Evolutionary conservation across 78 protist species (phyloP), one percentile per base, ranked within the genome.

Genomic region (Dictyostelium brefeldianum): DNA sequence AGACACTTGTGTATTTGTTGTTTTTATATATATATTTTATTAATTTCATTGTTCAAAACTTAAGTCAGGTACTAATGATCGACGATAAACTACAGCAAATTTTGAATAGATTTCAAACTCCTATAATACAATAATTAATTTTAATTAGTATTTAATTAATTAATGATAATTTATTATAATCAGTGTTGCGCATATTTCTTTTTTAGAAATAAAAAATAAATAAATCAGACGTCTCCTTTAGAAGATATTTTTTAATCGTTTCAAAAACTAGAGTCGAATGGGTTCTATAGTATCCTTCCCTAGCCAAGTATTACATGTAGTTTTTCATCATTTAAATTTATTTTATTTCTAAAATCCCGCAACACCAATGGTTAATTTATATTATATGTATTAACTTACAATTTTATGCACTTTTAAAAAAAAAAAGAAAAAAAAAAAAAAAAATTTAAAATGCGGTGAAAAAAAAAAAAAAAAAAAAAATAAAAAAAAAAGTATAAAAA

Each of bases 201-300:
- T 15, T 22, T 73, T 46, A 46, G 8, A 8, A 59, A 59, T 22
- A 7, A 59, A 18, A n/a, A 17, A 22, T n/a, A 20, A 73, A 73
- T 43, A 73, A 73, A 73, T 73, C 79, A 73, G 79, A 73, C 79
- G 51, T 41, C 79, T 73, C 47, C 79, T 73, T 43, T 31, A 18
- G 79, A 73, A 73, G 79, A 6, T 36, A 15, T 73, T 17, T 43
- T 36, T n/a, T n/a, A 73, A n/a, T n/a, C 14, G 7, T 43, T 46
- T 73, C 46, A 10, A 51, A 15, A 11, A 6, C 10, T 22, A 22
- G 41, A 59, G 69, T 59, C 69, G 29, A 22, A 73, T 20, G 79
- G 79, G 79, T 73, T 73, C 79, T 46, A 73, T 43, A 47, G 27
- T 73, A 20, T 47, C 17, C 29, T 59, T 18, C 15, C n/a, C 9